Base-by-base conservation (phyloP, 306 rosid species). In the Castanopsis chinensis region DNA sequence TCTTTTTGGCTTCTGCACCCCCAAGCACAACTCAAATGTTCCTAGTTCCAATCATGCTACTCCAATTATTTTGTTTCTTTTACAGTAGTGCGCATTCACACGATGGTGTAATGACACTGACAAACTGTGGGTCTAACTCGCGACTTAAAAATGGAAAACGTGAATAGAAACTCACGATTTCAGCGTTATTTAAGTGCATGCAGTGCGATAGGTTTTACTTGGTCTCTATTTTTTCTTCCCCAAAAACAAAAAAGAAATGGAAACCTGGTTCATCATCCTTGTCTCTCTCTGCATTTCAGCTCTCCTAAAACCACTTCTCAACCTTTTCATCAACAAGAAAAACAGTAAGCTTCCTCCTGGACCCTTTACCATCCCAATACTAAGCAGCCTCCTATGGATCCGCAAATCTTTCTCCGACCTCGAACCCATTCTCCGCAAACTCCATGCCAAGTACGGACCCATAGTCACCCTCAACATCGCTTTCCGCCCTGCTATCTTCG, bases 331-430 rank as follows among this genome's bases (percentile, higher is more conserved):
- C 41, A 19, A 61, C 63, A 19, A 35, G 72, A 33, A 67, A 9
- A 14, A 11, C 68, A 43, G 37, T 28, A 75, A 79, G 6, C 83
- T 86, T 51, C 86, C 89, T 54, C 86, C 89, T 0, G 89, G 86
- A 6, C 86, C 86, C 71, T 25, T 32, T 41, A 73, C 27, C 77
- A 2, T 76, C 33, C 74, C 82, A 6, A 27, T 76, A 49, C 21
- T 72, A 20, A 58, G 84, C 43, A 61, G 15, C 14, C 43, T 83
- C 1, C 32, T 19, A 57, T 63, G 78, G 70, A 56, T 77, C 2
- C n/a, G 45, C 20, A 63, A 56, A 61, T 77, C 27, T 28, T 27
- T 2, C 28, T 37, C 41, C 2, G 87, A 86, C 23, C 76, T 81
- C 2, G 79, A 73, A 32, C 58, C 83, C 10, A 33, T 80, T 55